Evolutionary conservation across 352 stramenopile species (phyloP), one percentile per base, ranked within the genome.

Genomic region (Phytophthora sojae): DNA sequence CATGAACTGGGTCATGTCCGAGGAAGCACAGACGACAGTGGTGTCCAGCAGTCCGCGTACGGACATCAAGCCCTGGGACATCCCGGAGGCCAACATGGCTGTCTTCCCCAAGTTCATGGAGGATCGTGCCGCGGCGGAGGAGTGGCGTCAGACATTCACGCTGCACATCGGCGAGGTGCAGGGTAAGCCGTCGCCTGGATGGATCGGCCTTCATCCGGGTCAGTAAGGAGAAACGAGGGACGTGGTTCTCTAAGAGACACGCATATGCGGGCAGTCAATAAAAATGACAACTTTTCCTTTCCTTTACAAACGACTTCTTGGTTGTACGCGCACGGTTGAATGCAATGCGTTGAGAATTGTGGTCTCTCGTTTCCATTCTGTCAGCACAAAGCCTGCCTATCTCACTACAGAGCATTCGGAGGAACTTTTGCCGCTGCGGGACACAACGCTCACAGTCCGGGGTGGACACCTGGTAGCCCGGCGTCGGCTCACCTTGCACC

Each of bases 151-250:
- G 39, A 90, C 76, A 9, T 85, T 90, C 47, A 53, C 73, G 11
- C 50, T 90, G 30, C 88, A 86, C 74, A 85, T 90, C 45, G 79
- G 77, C 23, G 80, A 90, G 44, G 80, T 86, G 49, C 75, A 76
- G 52, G 82, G 78, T 29, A 42, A 81, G 51, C 73, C 82, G 21
- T 81, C 54, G 7, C 73, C 72, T 3, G 82, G 78, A 4, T n/a
- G 44, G 26, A 70, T 84, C n/a, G 82, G 80, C 8, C 61, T 90
- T 15, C 64, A 82, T 61, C 80, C 77, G 35, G 78, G 78, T 15
- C 30, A 56, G 29, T 82, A 67, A 47, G 8, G 25, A 29, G n/a
- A n/a, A n/a, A n/a, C n/a, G n/a, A n/a, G n/a, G n/a, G n/a, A n/a
- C n/a, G n/a, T n/a, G n/a, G n/a, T n/a, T n/a, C n/a, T n/a, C n/a